These are phyloP conservation scores for Phytophthora constricta DNA, from an alignment of 352 stramenopile species.

Conservation along the genomic window DNA sequence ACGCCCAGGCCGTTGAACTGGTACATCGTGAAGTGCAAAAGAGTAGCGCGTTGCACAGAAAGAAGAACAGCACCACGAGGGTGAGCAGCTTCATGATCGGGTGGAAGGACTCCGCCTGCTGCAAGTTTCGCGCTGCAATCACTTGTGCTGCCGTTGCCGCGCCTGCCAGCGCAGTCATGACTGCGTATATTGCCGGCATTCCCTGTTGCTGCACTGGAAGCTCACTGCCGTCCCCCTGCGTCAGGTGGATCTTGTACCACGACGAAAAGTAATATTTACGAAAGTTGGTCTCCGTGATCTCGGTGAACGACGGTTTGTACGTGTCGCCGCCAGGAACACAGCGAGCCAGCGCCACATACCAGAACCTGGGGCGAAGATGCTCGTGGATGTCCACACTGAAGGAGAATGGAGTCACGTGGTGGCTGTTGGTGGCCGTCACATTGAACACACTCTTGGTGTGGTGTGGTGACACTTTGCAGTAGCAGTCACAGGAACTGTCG, in stretches of 20 bases:
- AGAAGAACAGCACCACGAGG: slow-evolving; percentile 68
- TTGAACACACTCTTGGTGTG: slow-evolving; percentile 81
- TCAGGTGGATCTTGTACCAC: slow-evolving; percentile 85
- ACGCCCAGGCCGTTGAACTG: slow-evolving; percentile 73
- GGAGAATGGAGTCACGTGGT: slow-evolving; percentile 56
- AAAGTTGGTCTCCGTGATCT: slow-evolving; percentile 77
- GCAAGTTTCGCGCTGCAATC: slow-evolving; percentile 51
- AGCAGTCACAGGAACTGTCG: slow-evolving; percentile 63
- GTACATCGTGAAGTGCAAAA: slow-evolving; percentile 70
- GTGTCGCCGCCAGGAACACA: slow-evolving; percentile 70
- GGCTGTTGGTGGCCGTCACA: slow-evolving; percentile 49
- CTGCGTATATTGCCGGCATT: slow-evolving; percentile 56
- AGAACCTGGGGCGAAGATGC: slow-evolving; percentile 72
- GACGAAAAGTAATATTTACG: slow-evolving; percentile 81
- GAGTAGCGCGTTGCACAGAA: slow-evolving; percentile 62
- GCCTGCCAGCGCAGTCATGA: slow-evolving; percentile 55
- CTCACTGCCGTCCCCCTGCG: slow-evolving; percentile 64
- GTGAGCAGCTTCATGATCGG: slow-evolving; percentile 80
- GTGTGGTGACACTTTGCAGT: slow-evolving; percentile 70
- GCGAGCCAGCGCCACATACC: slow-evolving; percentile 74
- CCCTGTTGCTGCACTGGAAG: slow-evolving; percentile 73
- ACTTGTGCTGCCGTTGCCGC: slow-evolving; percentile 45
- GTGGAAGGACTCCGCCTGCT: slow-evolving; percentile 75
- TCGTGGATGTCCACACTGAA: slow-evolving; percentile 74
- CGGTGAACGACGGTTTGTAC: slow-evolving; percentile 64